A percentile compares a stretch with the other conserved stretches of the same genome.
These are phyloP conservation scores for Ilex aquifolium DNA, from an alignment of 257 asterid species.

Conservation along the genomic window DNA sequence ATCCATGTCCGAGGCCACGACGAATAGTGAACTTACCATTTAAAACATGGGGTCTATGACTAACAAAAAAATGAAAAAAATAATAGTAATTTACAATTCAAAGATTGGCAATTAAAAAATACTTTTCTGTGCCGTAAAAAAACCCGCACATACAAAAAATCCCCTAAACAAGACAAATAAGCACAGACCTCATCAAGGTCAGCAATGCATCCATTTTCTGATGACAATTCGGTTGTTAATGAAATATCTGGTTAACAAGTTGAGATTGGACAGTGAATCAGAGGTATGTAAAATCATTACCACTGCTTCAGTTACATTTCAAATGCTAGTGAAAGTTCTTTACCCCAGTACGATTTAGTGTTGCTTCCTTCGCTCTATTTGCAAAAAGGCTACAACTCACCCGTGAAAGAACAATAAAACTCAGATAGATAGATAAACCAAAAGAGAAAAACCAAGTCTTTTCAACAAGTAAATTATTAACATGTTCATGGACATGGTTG, in stretches of 20 bases:
- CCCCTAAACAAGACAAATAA: no score
- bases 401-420: not conserved
- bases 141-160: no score
- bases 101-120: no score
- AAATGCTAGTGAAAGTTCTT: not conserved
- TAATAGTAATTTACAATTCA: no score
- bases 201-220: no score
- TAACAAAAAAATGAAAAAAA: no score
- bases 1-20: no score
- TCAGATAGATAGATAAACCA: not conserved
- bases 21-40: no score
- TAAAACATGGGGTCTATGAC: no score
- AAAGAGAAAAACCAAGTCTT: conserved; percentile 1
- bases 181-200: no score
- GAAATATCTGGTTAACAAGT: conserved; percentile 82
- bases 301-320: not conserved
- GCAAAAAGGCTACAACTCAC: not conserved
- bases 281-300: conserved; percentile 51
- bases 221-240: conserved; percentile 76
- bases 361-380: not conserved
- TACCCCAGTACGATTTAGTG: not conserved
- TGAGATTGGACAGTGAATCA: conserved; percentile 74
- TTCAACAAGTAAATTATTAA: not conserved
- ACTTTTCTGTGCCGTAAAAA: no score
- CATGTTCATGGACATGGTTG: conserved; percentile 16